Percentiles rank a stretch among this genome's conserved stretches.
phyloP scores from a whole-genome alignment of 345 rosid species.

The Zanthoxylum bungeanum region DNA sequence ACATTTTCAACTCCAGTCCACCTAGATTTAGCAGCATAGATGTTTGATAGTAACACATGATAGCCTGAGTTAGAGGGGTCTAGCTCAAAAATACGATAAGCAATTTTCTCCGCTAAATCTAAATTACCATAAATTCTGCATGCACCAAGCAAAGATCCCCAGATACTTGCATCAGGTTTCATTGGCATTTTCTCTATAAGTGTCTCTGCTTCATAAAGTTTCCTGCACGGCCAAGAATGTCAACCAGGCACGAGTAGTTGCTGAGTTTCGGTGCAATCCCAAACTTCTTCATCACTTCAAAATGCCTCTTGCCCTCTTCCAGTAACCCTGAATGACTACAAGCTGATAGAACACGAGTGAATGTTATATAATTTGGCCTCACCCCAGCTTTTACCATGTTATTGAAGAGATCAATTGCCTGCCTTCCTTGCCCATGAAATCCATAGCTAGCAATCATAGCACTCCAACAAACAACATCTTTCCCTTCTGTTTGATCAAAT shows the following conservation, averaged over 20 bases:
- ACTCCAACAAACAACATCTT: slow-evolving; percentile 3
- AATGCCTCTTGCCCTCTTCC: neutral
- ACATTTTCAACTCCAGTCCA: slow-evolving; percentile 9
- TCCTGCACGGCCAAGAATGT: neutral
- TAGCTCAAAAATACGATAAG: neutral
- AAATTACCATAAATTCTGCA: neutral
- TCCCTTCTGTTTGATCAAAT: neutral
- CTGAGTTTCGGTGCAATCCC: neutral
- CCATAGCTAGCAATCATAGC: slow-evolving; percentile 1
- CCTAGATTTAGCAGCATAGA: slow-evolving; percentile 4
- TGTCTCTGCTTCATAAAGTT: slow-evolving; percentile 2
- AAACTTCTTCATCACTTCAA: neutral
- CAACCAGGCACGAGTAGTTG: neutral
- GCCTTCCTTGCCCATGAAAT: neutral
- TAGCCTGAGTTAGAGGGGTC: neutral
- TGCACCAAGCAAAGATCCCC: neutral
- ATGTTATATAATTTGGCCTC: neutral
- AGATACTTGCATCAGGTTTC: neutral
- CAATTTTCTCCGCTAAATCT: neutral
- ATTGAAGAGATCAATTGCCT: slow-evolving; percentile 3
- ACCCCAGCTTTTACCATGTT: neutral
- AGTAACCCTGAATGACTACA: neutral
- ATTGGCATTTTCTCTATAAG: neutral
- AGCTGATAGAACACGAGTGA: neutral
- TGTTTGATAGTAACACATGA: neutral